These are phyloP conservation scores for Diaporthe sp. DNA, from an alignment of 2,329 filamentous ascomycete species.

Conservation along the genomic window DNA sequence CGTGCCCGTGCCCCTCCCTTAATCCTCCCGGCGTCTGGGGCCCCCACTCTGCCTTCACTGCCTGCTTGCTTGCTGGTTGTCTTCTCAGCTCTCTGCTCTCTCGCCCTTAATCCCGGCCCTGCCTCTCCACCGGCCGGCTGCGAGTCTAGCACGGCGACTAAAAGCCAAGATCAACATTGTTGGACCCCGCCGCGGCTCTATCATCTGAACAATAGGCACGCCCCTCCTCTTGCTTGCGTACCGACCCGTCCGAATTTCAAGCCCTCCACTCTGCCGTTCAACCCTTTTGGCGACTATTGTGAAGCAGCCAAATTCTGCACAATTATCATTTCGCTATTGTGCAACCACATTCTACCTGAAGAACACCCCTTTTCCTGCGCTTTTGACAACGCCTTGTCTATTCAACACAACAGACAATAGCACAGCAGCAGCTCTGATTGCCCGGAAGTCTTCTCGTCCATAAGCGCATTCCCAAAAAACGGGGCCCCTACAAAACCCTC, in stretches of 20 bases:
- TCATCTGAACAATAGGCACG: conserved; percentile 25
- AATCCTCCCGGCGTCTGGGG: not conserved
- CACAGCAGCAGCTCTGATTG: conserved; percentile 16
- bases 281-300: conserved; percentile 19
- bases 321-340: conserved; percentile 12
- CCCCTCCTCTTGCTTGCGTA: conserved; percentile 14
- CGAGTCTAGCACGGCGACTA: not conserved
- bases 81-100: no score
- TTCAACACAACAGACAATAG: conserved; percentile 13
- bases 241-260: conserved; percentile 13
- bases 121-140: not conserved
- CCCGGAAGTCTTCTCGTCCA: not conserved
- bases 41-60: not conserved
- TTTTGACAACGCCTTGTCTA: conserved; percentile 10
- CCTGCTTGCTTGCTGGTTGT: not conserved
- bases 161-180: conserved; percentile 10
- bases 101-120: not conserved
- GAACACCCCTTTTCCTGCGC: not conserved
- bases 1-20: not conserved
- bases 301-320: conserved; percentile 24
- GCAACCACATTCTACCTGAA: conserved; percentile 6
- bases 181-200: conserved; percentile 24
- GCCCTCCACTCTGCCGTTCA: conserved; percentile 15
- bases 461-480: not conserved
- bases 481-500: conserved; percentile 13